Evolutionary conservation across 768 basidiomycete species (phyloP).

Genomic region (Leucosporidium scottii): DNA sequence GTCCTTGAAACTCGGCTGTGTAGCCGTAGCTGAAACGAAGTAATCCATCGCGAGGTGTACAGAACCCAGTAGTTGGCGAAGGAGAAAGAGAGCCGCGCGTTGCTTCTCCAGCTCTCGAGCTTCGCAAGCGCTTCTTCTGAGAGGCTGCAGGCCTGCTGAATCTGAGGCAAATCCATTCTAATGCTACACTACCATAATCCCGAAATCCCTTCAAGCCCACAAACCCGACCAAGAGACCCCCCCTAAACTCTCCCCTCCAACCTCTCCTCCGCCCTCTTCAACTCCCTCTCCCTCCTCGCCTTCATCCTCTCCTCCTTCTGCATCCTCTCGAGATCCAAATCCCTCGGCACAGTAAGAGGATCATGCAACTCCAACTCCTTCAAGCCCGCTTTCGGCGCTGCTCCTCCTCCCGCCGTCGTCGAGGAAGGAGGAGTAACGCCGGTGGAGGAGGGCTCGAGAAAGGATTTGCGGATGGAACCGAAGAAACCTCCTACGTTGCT

Average conservation of each 20-base stretch:
- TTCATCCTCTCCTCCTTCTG: not conserved
- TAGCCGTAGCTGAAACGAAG: no score
- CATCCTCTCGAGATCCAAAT: not conserved
- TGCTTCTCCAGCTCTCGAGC: no score
- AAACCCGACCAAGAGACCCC: not conserved
- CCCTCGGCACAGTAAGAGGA: not conserved
- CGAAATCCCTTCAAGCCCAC: no score
- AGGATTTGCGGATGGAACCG: no score
- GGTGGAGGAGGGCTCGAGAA: not conserved
- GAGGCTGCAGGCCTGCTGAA: no score
- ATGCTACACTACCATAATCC: no score
- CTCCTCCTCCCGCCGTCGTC: not conserved
- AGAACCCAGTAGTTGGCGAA: no score
- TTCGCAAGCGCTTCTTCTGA: no score
- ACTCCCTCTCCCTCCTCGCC: not conserved
- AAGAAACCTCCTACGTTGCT: not conserved
- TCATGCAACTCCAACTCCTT: not conserved
- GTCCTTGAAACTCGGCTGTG: no score
- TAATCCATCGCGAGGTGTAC: no score
- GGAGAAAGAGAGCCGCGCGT: no score
- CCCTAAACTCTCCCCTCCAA: not conserved
- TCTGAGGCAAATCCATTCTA: no score
- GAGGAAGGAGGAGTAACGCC: not conserved
- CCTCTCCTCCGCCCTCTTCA: not conserved
- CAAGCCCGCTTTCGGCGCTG: not conserved